phyloP scores from a whole-genome alignment of 208 protist genomes.

The Crithidia thermophila region DNA sequence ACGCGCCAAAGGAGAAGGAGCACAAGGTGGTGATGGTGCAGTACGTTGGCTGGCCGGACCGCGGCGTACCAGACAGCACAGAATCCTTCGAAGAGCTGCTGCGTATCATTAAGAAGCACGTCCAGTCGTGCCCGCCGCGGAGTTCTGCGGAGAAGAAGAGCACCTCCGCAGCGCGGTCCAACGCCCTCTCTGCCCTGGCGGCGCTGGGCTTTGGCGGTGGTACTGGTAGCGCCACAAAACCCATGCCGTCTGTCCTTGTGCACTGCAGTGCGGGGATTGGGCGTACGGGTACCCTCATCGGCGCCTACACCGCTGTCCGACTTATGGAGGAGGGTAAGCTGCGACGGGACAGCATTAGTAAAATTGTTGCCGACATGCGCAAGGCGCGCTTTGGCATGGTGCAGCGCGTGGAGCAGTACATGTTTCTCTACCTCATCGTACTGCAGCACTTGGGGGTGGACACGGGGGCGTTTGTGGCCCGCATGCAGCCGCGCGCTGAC shows the following conservation, averaged over 20 bases:
- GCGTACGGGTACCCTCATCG: slow-evolving; percentile 85
- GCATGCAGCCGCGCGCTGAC: slow-evolving; percentile 34
- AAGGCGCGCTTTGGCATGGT: slow-evolving; percentile 77
- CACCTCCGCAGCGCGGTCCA: neutral
- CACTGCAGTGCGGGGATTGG: slow-evolving; percentile 91
- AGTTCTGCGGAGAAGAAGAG: neutral
- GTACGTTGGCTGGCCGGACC: slow-evolving; percentile 88
- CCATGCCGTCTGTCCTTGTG: slow-evolving; percentile 53
- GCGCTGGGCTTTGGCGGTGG: too few species aligned
- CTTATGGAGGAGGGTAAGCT: slow-evolving; percentile 38
- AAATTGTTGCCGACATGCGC: slow-evolving; percentile 63
- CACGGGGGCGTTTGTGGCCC: slow-evolving; percentile 19
- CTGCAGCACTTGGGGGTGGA: slow-evolving; percentile 44
- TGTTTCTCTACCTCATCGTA: slow-evolving; percentile 78
- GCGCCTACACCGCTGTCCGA: slow-evolving; percentile 58
- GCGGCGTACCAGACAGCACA: slow-evolving; percentile 70
- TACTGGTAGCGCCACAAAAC: too few species aligned
- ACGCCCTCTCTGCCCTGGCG: too few species aligned
- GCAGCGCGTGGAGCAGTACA: slow-evolving; percentile 87
- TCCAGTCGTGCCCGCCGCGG: neutral
- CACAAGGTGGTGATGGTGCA: slow-evolving; percentile 71
- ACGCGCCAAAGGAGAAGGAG: slow-evolving; percentile 5
- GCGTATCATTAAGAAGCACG: slow-evolving; percentile 34
- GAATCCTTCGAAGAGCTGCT: slow-evolving; percentile 68
- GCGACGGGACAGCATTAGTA: slow-evolving; percentile 36